Evolutionary conservation across 768 basidiomycete species (phyloP), one percentile per base, ranked within the genome.

Genomic region (Daedaleopsis sinensis): DNA sequence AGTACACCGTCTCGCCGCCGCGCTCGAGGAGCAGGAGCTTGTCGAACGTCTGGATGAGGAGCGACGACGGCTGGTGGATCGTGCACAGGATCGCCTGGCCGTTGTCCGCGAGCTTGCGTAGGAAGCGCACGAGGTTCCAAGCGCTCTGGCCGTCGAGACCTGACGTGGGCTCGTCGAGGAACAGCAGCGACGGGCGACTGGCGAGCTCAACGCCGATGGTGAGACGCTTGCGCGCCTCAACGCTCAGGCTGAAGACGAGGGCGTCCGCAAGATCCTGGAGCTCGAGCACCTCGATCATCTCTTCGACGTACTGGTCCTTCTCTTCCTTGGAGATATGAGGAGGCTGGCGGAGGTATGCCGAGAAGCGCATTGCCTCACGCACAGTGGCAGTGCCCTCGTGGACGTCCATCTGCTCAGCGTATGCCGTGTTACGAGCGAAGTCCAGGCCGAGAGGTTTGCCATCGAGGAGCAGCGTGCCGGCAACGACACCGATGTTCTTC

Each of bases 121-220:
- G 72, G 84, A 95, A 91, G 43, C 89, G 87, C 27, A 93, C 84
- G 35, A 94, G 76, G 68, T 90, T 88, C 90, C 90, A 93, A 3
- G 93, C 91, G 56, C 86, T 88, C 69, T 84, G 83, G 42, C 79
- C 79, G 65, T 87, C 86, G 57, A 87, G 71, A 59, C 84, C 82
- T 12, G 83, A 84, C 3, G 83, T 84, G 16, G 83, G 82, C 69
- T 82, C 80, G 62, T 81, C 78, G 39, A 90, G 89, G 19, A 93
- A 80, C 1, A 93, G 77, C 9, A 92, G 78, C 66, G 89, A 85
- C 0, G 92, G 92, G 71, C 94, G 94, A 73, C 90, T 90, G 18
- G 93, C 93, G 9, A 96, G 81, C 72, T 96, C 94, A 57, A 96
- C 94, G 59, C 92, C 94, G 66, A 96, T 96, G 1, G 94, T 95